Percentiles rank a stretch among this genome's conserved stretches.
Conservation (phyloP, 257 asterid species). For the Solanum piurae region DNA sequence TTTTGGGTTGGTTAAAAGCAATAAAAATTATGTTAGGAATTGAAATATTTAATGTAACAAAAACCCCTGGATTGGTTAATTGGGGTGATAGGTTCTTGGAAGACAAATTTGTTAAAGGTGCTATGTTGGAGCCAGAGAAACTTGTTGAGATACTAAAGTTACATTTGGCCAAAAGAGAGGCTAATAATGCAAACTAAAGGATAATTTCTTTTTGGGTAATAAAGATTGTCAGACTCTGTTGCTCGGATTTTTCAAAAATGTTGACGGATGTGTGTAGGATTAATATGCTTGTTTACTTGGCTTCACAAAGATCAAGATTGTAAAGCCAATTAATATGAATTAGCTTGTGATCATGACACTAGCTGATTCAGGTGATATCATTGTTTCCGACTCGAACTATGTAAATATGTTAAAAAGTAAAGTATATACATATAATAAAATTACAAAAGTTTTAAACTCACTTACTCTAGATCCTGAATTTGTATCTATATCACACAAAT, state of each 20-base stretch:
- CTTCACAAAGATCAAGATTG: not conserved
- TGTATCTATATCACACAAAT: not conserved
- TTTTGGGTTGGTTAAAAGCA: slow-evolving; percentile 4
- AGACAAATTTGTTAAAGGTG: slow-evolving; percentile 12
- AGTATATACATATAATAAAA: not conserved
- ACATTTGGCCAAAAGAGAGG: not conserved
- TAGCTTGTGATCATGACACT: not conserved
- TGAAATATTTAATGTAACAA: not conserved
- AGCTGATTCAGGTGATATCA: not conserved
- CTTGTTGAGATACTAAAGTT: slow-evolving; percentile 11
- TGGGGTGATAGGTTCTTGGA: slow-evolving; percentile 24
- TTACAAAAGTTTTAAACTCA: not conserved
- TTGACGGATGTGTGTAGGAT: not conserved
- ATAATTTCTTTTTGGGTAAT: not conserved
- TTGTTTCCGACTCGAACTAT: not conserved
- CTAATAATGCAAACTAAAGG: slow-evolving; percentile 1
- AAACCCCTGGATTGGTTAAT: slow-evolving; percentile 5
- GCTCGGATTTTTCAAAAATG: not conserved
- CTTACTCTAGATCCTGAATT: not conserved
- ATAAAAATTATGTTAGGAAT: not conserved
- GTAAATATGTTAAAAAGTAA: not conserved
- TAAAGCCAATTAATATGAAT: not conserved
- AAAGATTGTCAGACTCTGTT: not conserved
- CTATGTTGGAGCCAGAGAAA: slow-evolving; percentile 4
- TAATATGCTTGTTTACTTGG: not conserved